phyloP scores from a whole-genome alignment of 495 filamentous ascomycete genomes.

The Parathielavia hyrcaniae region DNA sequence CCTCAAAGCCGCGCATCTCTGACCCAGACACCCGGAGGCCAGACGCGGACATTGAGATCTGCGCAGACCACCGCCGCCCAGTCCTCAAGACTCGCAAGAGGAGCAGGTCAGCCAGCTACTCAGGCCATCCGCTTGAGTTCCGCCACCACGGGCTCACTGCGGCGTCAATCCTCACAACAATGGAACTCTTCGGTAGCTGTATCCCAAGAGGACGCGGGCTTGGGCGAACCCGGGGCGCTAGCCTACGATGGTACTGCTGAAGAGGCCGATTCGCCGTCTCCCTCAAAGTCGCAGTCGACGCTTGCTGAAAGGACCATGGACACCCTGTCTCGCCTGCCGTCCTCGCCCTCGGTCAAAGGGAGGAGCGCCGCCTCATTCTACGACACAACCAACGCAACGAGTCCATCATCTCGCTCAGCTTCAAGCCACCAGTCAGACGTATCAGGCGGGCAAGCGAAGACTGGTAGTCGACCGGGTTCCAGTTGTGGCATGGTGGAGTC shows the following conservation, averaged over 20 bases:
- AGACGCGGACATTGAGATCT: slow-evolving; percentile 13
- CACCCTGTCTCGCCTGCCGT: slow-evolving; percentile 43
- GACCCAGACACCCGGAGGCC: slow-evolving; percentile 7
- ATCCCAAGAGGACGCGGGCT: slow-evolving; percentile 14
- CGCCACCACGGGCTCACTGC: slow-evolving; percentile 7
- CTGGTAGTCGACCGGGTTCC: slow-evolving; percentile 39
- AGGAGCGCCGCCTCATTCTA: slow-evolving; percentile 36
- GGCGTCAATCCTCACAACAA: slow-evolving; percentile 27
- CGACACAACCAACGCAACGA: slow-evolving; percentile 22
- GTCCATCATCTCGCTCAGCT: slow-evolving; percentile 35
- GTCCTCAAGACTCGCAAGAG: slow-evolving; percentile 9
- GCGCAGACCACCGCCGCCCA: not conserved
- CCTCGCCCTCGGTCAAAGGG: slow-evolving; percentile 41
- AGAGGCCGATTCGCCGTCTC: slow-evolving; percentile 15
- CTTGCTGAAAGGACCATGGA: slow-evolving; percentile 46
- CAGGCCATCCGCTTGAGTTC: slow-evolving; percentile 16
- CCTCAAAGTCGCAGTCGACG: slow-evolving; percentile 33
- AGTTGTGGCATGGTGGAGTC: slow-evolving; percentile 34
- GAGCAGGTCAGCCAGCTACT: slow-evolving; percentile 1
- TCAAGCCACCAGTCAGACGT: slow-evolving; percentile 43
- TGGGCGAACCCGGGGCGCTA: slow-evolving; percentile 2
- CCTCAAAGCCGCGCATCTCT: slow-evolving; percentile 17
- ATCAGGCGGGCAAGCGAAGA: slow-evolving; percentile 29
- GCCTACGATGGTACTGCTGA: slow-evolving; percentile 2
- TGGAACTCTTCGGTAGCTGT: slow-evolving; percentile 26